Percentiles rank a stretch among this genome's conserved stretches.
These are phyloP conservation scores for Candida nemodendra DNA, from an alignment of 805 yeast species.

Conservation along the genomic window DNA sequence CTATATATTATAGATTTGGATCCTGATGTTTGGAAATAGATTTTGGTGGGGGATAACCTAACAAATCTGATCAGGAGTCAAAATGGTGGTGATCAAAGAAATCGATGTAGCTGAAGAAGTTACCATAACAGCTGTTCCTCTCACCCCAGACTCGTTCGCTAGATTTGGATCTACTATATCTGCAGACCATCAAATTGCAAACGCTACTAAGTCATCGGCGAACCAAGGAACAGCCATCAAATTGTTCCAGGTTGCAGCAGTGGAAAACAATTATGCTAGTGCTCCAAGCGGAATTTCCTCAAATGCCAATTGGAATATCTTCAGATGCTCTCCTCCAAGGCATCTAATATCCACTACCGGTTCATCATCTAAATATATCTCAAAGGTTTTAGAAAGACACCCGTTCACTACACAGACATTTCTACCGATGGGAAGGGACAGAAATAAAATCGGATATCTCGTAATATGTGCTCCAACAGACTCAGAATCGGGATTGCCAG, in stretches of 20 bases:
- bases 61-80: too few relatives aligned
- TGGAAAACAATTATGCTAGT: constrained; percentile 47
- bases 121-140: constrained; percentile 46
- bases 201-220: constrained; percentile 52
- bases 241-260: constrained; percentile 68
- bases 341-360: constrained; percentile 43
- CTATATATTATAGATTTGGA: too few relatives aligned
- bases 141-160: constrained; percentile 66
- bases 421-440: constrained; percentile 76
- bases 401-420: constrained; percentile 88
- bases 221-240: constrained; percentile 95
- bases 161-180: constrained; percentile 77
- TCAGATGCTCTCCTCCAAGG: constrained; percentile 76
- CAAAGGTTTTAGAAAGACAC: constrained; percentile 84
- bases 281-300: constrained; percentile 50
- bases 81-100: constrained; percentile 45
- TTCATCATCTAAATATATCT: constrained; percentile 35
- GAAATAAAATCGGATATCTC: constrained; percentile 53
- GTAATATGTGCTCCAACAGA: constrained; percentile 75
- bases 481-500: constrained; percentile 50
- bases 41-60: too few relatives aligned
- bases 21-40: too few relatives aligned
- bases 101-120: constrained; percentile 21
- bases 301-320: constrained; percentile 76
- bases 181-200: constrained; percentile 65